Conservation (phyloP, 257 asterid species). For the Capsicum chinense region DNA sequence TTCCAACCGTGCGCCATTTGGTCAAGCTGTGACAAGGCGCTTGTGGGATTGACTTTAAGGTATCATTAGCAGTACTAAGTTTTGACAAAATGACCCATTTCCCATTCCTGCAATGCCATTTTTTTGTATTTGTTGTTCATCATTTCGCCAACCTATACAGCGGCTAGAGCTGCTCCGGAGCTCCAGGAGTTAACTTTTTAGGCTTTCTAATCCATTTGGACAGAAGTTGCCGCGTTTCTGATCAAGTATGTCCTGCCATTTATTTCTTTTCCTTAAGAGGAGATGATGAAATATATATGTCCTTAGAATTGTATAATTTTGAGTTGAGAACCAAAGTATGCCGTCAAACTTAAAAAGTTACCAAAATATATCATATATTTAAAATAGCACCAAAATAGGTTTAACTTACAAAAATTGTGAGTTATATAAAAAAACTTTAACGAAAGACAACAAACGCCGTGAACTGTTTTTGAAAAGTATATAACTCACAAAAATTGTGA, state of each 20-base stretch:
- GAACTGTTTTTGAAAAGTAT: too few relatives aligned
- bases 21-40: neutral
- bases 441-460: too few relatives aligned
- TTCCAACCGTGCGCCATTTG: neutral
- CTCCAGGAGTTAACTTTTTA: neutral
- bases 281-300: neutral
- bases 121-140: too few relatives aligned
- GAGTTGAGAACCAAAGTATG: too few relatives aligned
- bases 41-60: neutral
- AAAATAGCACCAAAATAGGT: too few relatives aligned
- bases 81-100: neutral
- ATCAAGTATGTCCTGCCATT: neutral
- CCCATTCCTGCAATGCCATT: too few relatives aligned
- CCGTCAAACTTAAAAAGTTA: too few relatives aligned
- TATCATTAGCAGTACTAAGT: constrained; percentile 3
- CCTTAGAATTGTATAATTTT: neutral
- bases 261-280: constrained; percentile 1
- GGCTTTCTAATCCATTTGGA: neutral
- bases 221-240: neutral
- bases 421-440: too few relatives aligned
- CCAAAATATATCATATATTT: too few relatives aligned
- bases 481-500: too few relatives aligned
- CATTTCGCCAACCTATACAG: neutral
- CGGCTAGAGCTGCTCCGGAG: neutral
- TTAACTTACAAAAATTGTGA: too few relatives aligned